Base-by-base conservation (phyloP, 106 monocot species). In the Platanthera guangdongensis region DNA sequence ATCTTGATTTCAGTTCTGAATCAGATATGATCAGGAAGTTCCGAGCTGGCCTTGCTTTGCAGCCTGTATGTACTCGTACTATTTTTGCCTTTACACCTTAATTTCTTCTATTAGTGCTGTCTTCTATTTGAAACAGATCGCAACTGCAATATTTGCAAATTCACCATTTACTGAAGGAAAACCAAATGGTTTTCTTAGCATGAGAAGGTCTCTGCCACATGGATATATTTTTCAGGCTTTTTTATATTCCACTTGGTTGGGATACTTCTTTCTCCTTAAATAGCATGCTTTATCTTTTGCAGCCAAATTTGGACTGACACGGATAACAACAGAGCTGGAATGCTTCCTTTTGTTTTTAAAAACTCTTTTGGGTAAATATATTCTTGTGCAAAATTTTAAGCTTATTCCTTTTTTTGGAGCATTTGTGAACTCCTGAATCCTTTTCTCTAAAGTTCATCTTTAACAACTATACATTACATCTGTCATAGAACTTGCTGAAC, bases 1-100 rank as follows among this genome's bases (percentile, higher is more conserved):
- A 99, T 87, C 91, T 99, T 78, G 97, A 99, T 74, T 99, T 99
- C 79, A 94, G 89, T 88, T 99, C 97, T 73, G 97, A 99, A 80
- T 39, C 57, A 68, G 97, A 99, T 78, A 99, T 99, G 97, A 90
- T 99, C 49, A 89, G 92, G 75, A 99, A 99, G 78, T 99, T 94
- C 57, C 97, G 91, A 70, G 92, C 83, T 82, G 89, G 91, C 62
- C 91, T 99, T 88, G 88, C 86, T 69, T 79, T 99, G 78, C 97
- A 99, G 79, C 97, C 97, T 81, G 94, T 99, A 84, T 62, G 91
- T 86, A 75, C 59, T 62, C 19, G 15, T 57, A 32, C 55, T 25
- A 46, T 62, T 65, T 60, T 60, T 48, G 15, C 68, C 54, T 74
- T 10, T 64, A n/a, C 49, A 12, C 22, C 22, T 30, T 49, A 46